Conservation (phyloP, 2,329 filamentous ascomycete genomes). For the Cladorrhinum sp. region DNA sequence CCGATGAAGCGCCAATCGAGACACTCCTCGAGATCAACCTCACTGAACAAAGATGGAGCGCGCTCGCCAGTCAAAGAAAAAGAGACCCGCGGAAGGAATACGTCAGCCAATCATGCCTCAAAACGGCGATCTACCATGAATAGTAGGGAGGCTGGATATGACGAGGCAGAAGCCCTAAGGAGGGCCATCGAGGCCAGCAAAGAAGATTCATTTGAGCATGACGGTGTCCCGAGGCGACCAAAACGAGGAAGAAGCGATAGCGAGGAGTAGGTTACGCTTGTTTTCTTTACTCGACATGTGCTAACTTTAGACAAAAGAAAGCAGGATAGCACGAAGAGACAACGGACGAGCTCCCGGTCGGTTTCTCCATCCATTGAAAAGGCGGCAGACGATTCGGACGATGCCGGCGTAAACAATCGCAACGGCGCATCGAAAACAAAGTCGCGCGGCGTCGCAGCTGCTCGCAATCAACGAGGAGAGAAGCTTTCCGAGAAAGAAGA, state of each 20-base stretch:
- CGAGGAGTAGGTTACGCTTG: constrained; percentile 71
- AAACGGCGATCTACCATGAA: constrained; percentile 97
- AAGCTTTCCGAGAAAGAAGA: constrained; percentile 65
- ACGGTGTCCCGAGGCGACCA: constrained; percentile 58
- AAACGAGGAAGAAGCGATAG: constrained; percentile 89
- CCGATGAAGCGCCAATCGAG: constrained; percentile 56
- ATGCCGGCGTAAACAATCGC: constrained; percentile 53
- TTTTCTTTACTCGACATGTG: constrained; percentile 17
- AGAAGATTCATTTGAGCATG: constrained; percentile 63
- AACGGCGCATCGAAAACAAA: constrained; percentile 54
- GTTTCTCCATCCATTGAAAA: constrained; percentile 56
- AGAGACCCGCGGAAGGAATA: constrained; percentile 54
- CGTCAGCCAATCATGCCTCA: constrained; percentile 53
- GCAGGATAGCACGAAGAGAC: constrained; percentile 70
- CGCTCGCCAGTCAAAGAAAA: constrained; percentile 50
- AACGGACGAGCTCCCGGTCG: constrained; percentile 76
- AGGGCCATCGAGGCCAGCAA: constrained; percentile 95
- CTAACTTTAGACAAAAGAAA: constrained; percentile 51
- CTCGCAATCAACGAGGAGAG: constrained; percentile 55
- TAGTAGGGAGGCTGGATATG: constrained; percentile 89
- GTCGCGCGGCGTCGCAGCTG: constrained; percentile 50
- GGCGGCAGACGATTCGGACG: constrained; percentile 66
- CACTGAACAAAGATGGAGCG: constrained; percentile 60
- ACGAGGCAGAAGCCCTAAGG: constrained; percentile 86
- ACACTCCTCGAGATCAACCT: constrained; percentile 59